Evolutionary conservation across 2,329 filamentous ascomycete genomes (phyloP).

Genomic region (Thielaviopsis cerberus): DNA sequence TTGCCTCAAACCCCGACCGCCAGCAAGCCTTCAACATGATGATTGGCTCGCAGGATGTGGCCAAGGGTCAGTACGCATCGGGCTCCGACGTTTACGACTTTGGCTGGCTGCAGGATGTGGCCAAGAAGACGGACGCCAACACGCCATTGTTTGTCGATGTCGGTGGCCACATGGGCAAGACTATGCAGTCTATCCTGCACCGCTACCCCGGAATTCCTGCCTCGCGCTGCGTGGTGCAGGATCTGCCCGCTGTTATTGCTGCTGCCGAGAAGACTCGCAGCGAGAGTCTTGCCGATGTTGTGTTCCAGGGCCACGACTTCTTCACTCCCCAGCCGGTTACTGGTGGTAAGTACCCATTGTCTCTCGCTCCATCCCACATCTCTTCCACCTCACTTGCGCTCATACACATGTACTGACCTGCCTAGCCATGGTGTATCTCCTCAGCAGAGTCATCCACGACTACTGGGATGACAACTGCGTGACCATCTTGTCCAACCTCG

Average conservation of each 20-base stretch:
- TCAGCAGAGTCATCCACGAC: conserved; percentile 21
- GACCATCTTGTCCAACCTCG: conserved; percentile 17
- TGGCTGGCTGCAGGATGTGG: conserved; percentile 10
- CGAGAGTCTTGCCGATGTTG: conserved; percentile 12
- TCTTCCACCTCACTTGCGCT: background rate
- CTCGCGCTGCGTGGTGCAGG: conserved; percentile 18
- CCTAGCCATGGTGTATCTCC: conserved; percentile 21
- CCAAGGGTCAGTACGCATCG: conserved; percentile 12
- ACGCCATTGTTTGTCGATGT: conserved; percentile 18
- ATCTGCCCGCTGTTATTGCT: conserved; percentile 18
- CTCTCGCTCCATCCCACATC: background rate
- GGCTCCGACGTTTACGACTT: conserved; percentile 1
- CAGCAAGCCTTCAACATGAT: conserved; percentile 16
- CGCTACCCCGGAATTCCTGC: conserved; percentile 15
- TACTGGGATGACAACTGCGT: conserved; percentile 18
- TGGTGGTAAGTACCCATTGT: conserved; percentile 14
- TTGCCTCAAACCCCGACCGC: conserved; percentile 15
- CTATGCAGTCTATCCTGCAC: conserved; percentile 15
- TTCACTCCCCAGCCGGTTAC: conserved; percentile 18
- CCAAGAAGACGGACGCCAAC: conserved; percentile 7
- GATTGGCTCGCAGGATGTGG: conserved; percentile 14
- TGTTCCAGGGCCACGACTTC: conserved; percentile 17
- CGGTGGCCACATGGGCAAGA: conserved; percentile 19
- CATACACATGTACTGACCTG: background rate
- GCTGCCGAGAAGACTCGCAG: conserved; percentile 13